A percentile compares a stretch with the other conserved stretches of the same genome.
These are phyloP conservation scores for Saccharomycopsis fibuligera DNA, from an alignment of 805 yeast species.

Conservation along the genomic window DNA sequence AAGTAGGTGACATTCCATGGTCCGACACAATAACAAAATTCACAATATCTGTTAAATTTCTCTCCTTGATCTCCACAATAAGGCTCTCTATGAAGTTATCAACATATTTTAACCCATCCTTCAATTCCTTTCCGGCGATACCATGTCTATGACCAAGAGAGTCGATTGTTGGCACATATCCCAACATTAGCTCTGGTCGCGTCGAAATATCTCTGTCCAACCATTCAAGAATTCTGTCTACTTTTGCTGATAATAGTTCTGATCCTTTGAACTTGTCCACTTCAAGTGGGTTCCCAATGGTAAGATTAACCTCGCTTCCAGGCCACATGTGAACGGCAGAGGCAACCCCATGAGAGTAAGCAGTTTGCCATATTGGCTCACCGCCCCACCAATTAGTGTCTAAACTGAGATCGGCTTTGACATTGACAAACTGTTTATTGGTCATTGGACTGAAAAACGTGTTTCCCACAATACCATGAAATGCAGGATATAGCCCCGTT, in stretches of 20 bases:
- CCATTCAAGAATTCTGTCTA: constrained; percentile 56
- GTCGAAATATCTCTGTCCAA: constrained; percentile 47
- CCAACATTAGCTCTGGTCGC: constrained; percentile 71
- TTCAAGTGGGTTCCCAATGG: constrained; percentile 42
- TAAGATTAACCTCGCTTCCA: constrained; percentile 71
- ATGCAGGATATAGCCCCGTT: constrained; percentile 77
- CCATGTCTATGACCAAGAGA: constrained; percentile 73
- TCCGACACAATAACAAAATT: constrained; percentile 79
- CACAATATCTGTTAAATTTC: constrained; percentile 59
- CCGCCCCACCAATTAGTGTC: constrained; percentile 80
- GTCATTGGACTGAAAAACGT: constrained; percentile 61
- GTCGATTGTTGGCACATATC: constrained; percentile 79
- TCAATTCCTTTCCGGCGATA: constrained; percentile 51
- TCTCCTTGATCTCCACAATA: constrained; percentile 37
- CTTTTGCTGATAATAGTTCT: constrained; percentile 53
- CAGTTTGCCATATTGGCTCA: constrained; percentile 83
- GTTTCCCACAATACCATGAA: constrained; percentile 85
- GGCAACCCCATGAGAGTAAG: constrained; percentile 50
- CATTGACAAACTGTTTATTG: constrained; percentile 54
- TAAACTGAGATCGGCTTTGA: constrained; percentile 45
- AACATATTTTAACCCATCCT: constrained; percentile 50
- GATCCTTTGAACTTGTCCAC: constrained; percentile 58
- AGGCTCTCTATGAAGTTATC: constrained; percentile 56
- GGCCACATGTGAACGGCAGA: constrained; percentile 97
- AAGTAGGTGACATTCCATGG: constrained; percentile 91